Evolutionary conservation across 768 basidiomycete genomes (phyloP), one percentile per base, ranked within the genome.

Genomic region (Kwoniella newhampshirensis): DNA sequence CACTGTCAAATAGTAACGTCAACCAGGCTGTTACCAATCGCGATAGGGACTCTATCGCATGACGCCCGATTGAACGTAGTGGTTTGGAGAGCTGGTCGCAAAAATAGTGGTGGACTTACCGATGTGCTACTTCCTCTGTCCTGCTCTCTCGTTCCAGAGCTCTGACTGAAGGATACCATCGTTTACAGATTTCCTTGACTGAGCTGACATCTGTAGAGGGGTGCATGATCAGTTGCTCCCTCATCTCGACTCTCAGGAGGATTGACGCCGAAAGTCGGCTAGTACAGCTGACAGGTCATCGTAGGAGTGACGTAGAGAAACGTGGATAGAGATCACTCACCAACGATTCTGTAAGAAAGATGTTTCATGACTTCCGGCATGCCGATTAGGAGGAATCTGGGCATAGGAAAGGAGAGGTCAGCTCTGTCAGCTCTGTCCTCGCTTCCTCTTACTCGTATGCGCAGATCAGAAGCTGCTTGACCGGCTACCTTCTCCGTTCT

Each of bases 341-440:
- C 78, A 42, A 78, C 62, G 46, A 78, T 78, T 4, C 77, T 60
- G 54, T 78, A 77, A 18, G 77, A 77, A 6, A 77, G 64, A 45
- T 74, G 87, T 42, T 91, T 83, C 18, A 86, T 77, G 15, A 94
- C 75, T 51, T 85, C 82, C 1, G 89, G 88, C 90, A 96, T 92
- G 51, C 88, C 83, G 68, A 84, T 83, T 3, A 78, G 79, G 23
- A 75, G 54, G 53, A 73, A 75, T 21, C 74, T 75, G 26, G 27
- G 12, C 52, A 20, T 42, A 50, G 55, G 28, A 48, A 57, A 54
- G 66, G 66, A 1, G 49, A 62, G 1, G 46, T 51, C 51, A 3
- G 53, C 39, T 17, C n/a, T 9, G 60, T 59, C 56, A n/a, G n/a
- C n/a, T n/a, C n/a, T n/a, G n/a, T n/a, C n/a, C n/a, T n/a, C n/a